These are phyloP conservation scores for Podospora tetraspora DNA, from an alignment of 495 filamentous ascomycete species.

Conservation along the genomic window DNA sequence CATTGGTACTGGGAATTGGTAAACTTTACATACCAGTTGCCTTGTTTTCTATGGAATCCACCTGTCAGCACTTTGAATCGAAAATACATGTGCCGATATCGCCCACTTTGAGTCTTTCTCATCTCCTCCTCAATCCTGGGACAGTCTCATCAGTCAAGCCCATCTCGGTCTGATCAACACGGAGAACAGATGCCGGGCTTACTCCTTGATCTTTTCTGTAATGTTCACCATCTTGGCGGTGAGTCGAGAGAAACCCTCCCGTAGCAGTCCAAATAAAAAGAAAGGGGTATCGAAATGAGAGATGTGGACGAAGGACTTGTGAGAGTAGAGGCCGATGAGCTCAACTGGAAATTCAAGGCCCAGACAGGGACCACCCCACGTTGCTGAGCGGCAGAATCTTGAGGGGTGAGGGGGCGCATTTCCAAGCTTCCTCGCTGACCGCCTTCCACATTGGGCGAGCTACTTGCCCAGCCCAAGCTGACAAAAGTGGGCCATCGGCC, in stretches of 20 bases:
- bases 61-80: slow-evolving; percentile 18
- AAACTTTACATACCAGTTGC: slow-evolving; percentile 68
- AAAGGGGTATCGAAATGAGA: neutral
- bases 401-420: slow-evolving; percentile 19
- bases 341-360: slow-evolving; percentile 1
- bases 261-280: neutral
- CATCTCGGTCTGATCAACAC: neutral
- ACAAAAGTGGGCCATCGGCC: neutral
- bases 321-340: neutral
- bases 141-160: slow-evolving; percentile 19
- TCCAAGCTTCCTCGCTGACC: neutral
- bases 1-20: slow-evolving; percentile 8
- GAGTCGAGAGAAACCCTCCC: neutral
- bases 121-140: slow-evolving; percentile 98
- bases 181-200: slow-evolving; percentile 30
- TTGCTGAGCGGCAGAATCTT: slow-evolving; percentile 32
- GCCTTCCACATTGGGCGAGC: neutral
- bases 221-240: slow-evolving; percentile 94
- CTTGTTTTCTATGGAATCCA: slow-evolving; percentile 76
- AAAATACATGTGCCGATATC: neutral
- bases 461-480: neutral
- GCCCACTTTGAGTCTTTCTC: slow-evolving; percentile 89
- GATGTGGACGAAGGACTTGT: neutral
- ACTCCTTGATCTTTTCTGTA: slow-evolving; percentile 99
- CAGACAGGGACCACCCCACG: slow-evolving; percentile 25